Evolutionary conservation across 345 rosid species (phyloP).

Genomic region (Rhodamnia rubescens): DNA sequence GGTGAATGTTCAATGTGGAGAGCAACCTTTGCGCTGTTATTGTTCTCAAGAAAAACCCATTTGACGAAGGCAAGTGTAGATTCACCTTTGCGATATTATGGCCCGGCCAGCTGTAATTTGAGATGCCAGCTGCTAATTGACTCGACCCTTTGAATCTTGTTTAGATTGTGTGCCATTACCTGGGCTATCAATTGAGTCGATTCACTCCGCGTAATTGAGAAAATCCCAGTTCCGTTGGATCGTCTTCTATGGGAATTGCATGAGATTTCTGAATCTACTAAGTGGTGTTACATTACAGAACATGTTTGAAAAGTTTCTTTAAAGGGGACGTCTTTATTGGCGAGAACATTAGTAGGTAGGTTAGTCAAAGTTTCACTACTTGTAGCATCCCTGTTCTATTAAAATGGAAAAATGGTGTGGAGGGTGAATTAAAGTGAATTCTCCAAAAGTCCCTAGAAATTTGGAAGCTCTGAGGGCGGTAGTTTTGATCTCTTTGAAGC

Average conservation of each 20-base stretch:
- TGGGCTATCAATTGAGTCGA: neutral
- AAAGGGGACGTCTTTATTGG: neutral
- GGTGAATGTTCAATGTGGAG: neutral
- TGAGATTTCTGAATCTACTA: neutral
- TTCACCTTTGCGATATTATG: neutral
- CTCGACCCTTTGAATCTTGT: neutral
- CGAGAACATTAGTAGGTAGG: neutral
- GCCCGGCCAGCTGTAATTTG: neutral
- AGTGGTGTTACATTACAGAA: neutral
- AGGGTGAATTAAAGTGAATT: neutral
- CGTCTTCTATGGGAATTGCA: neutral
- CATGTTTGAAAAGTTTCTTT: neutral
- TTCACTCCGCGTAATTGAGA: neutral
- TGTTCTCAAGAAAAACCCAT: neutral
- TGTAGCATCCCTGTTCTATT: neutral
- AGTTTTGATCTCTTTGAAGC: neutral
- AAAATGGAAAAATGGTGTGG: neutral
- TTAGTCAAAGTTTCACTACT: neutral
- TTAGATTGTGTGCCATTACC: neutral
- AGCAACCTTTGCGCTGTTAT: neutral
- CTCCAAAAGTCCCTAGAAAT: neutral
- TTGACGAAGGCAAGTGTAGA: neutral
- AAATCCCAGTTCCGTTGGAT: neutral
- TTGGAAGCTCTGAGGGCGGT: neutral
- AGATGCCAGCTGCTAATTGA: neutral